Conservation (phyloP, 208 protist species). For the Leishmania turanica region DNA sequence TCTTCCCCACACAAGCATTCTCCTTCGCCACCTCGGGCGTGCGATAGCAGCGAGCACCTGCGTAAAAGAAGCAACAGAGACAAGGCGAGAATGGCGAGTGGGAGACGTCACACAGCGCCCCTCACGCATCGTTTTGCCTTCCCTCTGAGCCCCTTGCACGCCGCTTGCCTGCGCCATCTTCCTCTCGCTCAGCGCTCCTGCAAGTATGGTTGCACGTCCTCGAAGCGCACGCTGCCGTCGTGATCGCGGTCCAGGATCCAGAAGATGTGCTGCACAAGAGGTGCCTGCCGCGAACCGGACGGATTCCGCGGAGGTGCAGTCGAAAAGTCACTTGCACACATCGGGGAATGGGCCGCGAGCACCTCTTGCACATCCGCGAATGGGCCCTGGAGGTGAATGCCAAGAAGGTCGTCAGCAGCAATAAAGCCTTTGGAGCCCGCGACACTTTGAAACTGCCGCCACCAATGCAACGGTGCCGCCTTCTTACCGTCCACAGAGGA, state of each 20-base stretch:
- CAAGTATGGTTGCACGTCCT: constrained; percentile 45
- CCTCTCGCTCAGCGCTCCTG: background rate
- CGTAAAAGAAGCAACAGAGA: background rate
- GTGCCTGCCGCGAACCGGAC: background rate
- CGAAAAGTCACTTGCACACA: background rate
- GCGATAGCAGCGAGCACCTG: background rate
- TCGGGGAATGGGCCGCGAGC: background rate
- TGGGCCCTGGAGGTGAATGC: constrained; percentile 8
- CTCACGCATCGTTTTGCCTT: background rate
- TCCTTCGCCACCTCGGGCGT: background rate
- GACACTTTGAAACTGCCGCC: constrained; percentile 52
- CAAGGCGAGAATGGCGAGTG: background rate
- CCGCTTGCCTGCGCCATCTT: background rate
- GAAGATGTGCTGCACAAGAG: constrained; percentile 49
- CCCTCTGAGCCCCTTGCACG: background rate
- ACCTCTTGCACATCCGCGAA: constrained; percentile 21
- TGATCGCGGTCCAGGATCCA: constrained; percentile 52
- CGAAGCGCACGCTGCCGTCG: constrained; percentile 57
- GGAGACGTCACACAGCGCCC: background rate
- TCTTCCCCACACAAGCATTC: background rate
- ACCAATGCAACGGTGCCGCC: constrained; percentile 17
- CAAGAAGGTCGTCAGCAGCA: constrained; percentile 38
- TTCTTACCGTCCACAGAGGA: background rate
- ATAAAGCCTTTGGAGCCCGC: constrained; percentile 62
- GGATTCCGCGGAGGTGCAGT: background rate